Evolutionary conservation across 257 asterid species (phyloP).

Genomic region (Gynochthodes officinalis): DNA sequence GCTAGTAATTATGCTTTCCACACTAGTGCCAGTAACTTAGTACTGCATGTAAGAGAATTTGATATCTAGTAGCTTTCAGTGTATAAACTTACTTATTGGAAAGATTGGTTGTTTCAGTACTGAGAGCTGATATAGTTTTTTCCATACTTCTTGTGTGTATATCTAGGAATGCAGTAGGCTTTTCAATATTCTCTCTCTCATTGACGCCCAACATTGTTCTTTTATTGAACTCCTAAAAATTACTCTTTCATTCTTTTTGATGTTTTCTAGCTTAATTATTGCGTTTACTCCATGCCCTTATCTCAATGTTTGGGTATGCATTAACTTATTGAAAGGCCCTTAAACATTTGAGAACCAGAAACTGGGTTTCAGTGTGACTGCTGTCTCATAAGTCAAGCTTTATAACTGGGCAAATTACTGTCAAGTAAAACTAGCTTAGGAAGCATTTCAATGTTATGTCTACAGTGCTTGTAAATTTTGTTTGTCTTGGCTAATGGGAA

Average conservation of each 20-base stretch:
- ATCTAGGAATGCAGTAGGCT: not conserved
- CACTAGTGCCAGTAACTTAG: not conserved
- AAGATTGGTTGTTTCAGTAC: not conserved
- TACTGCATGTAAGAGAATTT: not conserved
- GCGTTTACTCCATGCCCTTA: not conserved
- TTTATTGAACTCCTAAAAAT: not conserved
- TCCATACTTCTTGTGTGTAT: not conserved
- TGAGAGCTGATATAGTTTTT: not conserved
- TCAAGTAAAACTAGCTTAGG: not conserved
- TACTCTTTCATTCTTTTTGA: not conserved
- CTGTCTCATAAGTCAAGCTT: not conserved
- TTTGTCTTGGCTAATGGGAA: not conserved
- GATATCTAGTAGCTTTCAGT: not conserved
- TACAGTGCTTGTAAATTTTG: not conserved
- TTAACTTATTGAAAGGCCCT: not conserved
- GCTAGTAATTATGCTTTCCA: not conserved
- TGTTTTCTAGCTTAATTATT: not conserved
- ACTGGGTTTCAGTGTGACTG: not conserved
- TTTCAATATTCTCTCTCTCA: not conserved
- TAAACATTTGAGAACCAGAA: not conserved
- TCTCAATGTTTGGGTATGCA: not conserved
- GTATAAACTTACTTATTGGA: not conserved
- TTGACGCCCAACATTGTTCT: not conserved
- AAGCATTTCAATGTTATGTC: not conserved
- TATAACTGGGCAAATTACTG: not conserved